Conservation (phyloP, 1,284 basidiomycete species). For the Austroboletus niveus region DNA sequence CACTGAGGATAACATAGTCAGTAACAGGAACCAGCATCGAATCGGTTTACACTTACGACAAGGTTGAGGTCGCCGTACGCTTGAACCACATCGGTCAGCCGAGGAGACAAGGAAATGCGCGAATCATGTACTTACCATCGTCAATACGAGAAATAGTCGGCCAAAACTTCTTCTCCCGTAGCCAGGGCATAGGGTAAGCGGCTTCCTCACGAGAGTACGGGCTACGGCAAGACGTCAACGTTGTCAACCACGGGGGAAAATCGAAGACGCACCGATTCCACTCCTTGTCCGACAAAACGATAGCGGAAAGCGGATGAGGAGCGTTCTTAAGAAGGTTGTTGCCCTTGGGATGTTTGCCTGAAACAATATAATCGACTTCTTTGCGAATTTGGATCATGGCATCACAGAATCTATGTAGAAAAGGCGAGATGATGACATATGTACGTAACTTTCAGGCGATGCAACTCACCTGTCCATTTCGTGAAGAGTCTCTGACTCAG, state of each 20-base stretch:
- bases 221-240: slow-evolving; percentile 34
- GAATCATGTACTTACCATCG: slow-evolving; percentile 61
- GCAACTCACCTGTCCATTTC: slow-evolving; percentile 75
- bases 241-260: not conserved
- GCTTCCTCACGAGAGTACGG: slow-evolving; percentile 87
- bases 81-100: slow-evolving; percentile 28
- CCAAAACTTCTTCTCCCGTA: slow-evolving; percentile 91
- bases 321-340: slow-evolving; percentile 94
- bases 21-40: not conserved
- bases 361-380: slow-evolving; percentile 87
- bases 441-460: not conserved
- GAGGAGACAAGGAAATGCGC: not conserved
- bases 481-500: slow-evolving; percentile 88
- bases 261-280: slow-evolving; percentile 76
- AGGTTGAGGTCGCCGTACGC: slow-evolving; percentile 83
- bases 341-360: slow-evolving; percentile 81
- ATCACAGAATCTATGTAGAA: slow-evolving; percentile 75
- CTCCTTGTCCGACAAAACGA: slow-evolving; percentile 66
- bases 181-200: slow-evolving; percentile 78
- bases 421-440: slow-evolving; percentile 1
- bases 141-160: slow-evolving; percentile 87
- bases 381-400: slow-evolving; percentile 95
- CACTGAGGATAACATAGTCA: slow-evolving; percentile 47
- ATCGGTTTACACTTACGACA: slow-evolving; percentile 53
- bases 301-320: slow-evolving; percentile 82